phyloP scores from a whole-genome alignment of 768 basidiomycete genomes.

The Boletus sensibilis region DNA sequence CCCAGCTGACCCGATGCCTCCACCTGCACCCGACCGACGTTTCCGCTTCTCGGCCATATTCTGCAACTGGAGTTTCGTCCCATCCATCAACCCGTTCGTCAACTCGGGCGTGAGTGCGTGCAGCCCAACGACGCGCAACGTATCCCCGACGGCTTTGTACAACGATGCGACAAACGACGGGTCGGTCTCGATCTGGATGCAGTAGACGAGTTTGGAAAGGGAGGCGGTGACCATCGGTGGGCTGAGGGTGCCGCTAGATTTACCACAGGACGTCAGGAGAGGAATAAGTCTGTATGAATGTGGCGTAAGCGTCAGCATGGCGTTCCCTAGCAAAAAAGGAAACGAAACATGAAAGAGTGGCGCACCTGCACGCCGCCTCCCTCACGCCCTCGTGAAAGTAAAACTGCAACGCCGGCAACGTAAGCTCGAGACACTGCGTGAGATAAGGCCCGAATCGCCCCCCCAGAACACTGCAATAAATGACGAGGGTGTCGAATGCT shows the following conservation, averaged over 20 bases:
- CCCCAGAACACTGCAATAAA: slow-evolving; percentile 70
- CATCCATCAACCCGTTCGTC: slow-evolving; percentile 57
- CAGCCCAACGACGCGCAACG: slow-evolving; percentile 57
- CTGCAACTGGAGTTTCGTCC: slow-evolving; percentile 70
- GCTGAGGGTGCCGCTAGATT: slow-evolving; percentile 61
- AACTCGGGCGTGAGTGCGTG: slow-evolving; percentile 52
- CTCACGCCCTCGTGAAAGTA: slow-evolving; percentile 85
- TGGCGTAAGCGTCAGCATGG: not conserved
- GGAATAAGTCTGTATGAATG: slow-evolving; percentile 61
- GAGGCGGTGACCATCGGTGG: slow-evolving; percentile 67
- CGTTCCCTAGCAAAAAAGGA: not conserved
- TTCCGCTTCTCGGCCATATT: slow-evolving; percentile 67
- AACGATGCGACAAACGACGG: slow-evolving; percentile 75
- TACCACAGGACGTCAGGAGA: slow-evolving; percentile 66
- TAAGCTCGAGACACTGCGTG: slow-evolving; percentile 65
- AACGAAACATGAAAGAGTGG: not conserved
- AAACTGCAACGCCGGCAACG: slow-evolving; percentile 68
- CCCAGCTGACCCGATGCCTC: not conserved
- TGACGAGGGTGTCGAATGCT: slow-evolving; percentile 83
- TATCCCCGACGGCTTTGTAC: slow-evolving; percentile 68
- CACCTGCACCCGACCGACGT: slow-evolving; percentile 38
- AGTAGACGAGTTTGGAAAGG: slow-evolving; percentile 61
- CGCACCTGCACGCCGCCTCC: slow-evolving; percentile 73
- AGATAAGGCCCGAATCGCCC: slow-evolving; percentile 71
- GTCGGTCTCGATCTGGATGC: slow-evolving; percentile 67